A percentile compares a stretch with the other conserved stretches of the same genome.
Evolutionary conservation across 2,329 filamentous ascomycete species (phyloP).

Genomic region (Emericellopsis atlantica): DNA sequence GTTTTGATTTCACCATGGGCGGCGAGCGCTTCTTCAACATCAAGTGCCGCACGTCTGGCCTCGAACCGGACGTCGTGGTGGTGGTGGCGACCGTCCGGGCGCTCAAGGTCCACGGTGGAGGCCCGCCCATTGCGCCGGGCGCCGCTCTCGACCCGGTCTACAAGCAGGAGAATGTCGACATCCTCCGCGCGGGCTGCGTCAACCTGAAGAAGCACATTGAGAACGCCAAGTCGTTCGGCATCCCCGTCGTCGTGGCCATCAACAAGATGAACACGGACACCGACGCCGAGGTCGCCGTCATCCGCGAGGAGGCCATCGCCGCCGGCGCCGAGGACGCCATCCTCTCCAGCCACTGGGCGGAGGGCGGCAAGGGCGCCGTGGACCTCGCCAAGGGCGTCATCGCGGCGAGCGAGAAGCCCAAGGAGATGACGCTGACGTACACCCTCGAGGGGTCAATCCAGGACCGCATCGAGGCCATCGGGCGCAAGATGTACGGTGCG

Average conservation of each 20-base stretch:
- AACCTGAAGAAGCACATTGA: constrained; percentile 93
- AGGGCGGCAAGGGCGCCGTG: constrained; percentile 81
- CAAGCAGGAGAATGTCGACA: constrained; percentile 83
- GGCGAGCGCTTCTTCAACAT: constrained; percentile 99
- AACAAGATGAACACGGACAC: constrained; percentile 95
- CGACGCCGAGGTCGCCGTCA: constrained; percentile 76
- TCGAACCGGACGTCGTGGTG: constrained; percentile 86
- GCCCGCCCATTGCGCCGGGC: constrained; percentile 83
- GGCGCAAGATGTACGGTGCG: constrained; percentile 89
- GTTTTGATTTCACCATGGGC: constrained; percentile 99
- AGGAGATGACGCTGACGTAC: constrained; percentile 83
- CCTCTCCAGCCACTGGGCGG: constrained; percentile 90
- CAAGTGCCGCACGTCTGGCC: constrained; percentile 90
- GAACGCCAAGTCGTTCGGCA: constrained; percentile 79
- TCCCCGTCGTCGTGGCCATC: constrained; percentile 92
- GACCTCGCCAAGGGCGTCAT: constrained; percentile 83
- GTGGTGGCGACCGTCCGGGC: constrained; percentile 92
- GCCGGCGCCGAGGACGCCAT: constrained; percentile 92
- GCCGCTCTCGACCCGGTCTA: constrained; percentile 79
- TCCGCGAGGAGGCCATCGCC: constrained; percentile 81
- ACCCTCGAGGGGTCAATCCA: constrained; percentile 66
- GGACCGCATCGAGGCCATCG: constrained; percentile 83
- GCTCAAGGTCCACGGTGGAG: constrained; percentile 92
- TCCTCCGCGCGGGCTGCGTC: constrained; percentile 79
- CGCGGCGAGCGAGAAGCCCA: constrained; percentile 68